phyloP scores from a whole-genome alignment of 2,329 filamentous ascomycete genomes.

The Aspergillus chevalieri region DNA sequence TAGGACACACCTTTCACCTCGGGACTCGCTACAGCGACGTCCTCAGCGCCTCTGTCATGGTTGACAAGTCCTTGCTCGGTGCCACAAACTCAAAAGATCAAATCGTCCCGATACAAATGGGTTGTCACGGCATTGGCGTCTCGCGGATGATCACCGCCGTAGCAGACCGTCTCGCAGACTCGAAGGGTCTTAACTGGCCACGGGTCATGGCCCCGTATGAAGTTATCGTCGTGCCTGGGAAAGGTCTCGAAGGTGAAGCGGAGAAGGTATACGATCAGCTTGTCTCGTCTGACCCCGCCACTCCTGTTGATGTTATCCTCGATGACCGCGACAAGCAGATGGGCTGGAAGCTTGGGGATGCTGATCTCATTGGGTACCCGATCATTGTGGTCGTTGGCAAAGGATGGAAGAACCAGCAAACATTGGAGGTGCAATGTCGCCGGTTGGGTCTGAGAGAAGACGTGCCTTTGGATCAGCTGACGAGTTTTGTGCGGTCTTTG shows the following conservation, averaged over 20 bases:
- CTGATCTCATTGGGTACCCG: constrained; percentile 83
- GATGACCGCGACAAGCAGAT: constrained; percentile 67
- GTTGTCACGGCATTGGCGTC: constrained; percentile 91
- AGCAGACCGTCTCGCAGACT: constrained; percentile 67
- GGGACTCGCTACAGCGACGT: constrained; percentile 81
- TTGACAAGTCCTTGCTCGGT: constrained; percentile 28
- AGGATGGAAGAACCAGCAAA: constrained; percentile 53
- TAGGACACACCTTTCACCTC: constrained; percentile 92
- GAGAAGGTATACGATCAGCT: constrained; percentile 60
- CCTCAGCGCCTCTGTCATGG: constrained; percentile 57
- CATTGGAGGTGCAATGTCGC: constrained; percentile 75
- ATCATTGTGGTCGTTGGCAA: constrained; percentile 73
- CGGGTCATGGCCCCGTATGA: constrained; percentile 79
- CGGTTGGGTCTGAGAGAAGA: constrained; percentile 56
- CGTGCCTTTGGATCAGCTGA: constrained; percentile 49
- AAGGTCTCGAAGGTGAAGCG: constrained; percentile 44
- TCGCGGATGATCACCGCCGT: constrained; percentile 84
- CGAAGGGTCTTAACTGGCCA: constrained; percentile 79
- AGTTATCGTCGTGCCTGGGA: constrained; percentile 58
- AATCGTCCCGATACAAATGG: constrained; percentile 71
- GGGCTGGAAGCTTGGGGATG: constrained; percentile 83
- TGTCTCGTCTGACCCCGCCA: constrained; percentile 13
- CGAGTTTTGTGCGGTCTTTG: constrained; percentile 42
- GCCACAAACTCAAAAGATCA: constrained; percentile 22
- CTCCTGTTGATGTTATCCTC: constrained; percentile 57